These are phyloP conservation scores for Aspergillus novoparasiticus DNA, from an alignment of 2,329 filamentous ascomycete species.

Conservation along the genomic window DNA sequence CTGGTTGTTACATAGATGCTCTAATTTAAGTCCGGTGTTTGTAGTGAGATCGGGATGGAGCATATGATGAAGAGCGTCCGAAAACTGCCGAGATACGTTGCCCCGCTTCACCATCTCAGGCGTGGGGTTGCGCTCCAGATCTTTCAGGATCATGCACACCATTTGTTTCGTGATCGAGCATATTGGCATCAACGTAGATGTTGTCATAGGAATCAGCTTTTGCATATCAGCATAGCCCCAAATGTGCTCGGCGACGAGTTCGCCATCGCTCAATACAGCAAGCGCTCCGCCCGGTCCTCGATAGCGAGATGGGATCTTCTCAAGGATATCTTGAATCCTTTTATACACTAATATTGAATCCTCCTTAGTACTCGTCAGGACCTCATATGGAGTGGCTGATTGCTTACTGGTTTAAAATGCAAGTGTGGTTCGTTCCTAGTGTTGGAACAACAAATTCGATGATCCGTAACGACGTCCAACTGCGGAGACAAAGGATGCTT, in stretches of 20 bases:
- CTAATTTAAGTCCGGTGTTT: slow-evolving; percentile 36
- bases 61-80: slow-evolving; percentile 28
- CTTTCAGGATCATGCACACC: slow-evolving; percentile 41
- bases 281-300: slow-evolving; percentile 48
- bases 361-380: neutral
- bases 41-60: slow-evolving; percentile 27
- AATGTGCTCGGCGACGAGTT: slow-evolving; percentile 40
- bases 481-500: no score
- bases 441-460: no score
- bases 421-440: neutral
- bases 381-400: neutral
- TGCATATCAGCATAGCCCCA: slow-evolving; percentile 51
- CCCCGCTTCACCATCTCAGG: slow-evolving; percentile 29
- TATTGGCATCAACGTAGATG: slow-evolving; percentile 45
- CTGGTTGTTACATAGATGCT: slow-evolving; percentile 45
- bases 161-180: slow-evolving; percentile 54
- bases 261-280: slow-evolving; percentile 47
- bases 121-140: slow-evolving; percentile 38
- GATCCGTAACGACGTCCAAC: neutral
- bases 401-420: neutral
- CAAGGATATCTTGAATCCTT: slow-evolving; percentile 18
- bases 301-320: slow-evolving; percentile 23
- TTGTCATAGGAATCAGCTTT: slow-evolving; percentile 38
- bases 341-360: neutral
- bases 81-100: slow-evolving; percentile 35